Evolutionary conservation across 768 basidiomycete genomes (phyloP).

Genomic region (Pleurotus ostreatus): DNA sequence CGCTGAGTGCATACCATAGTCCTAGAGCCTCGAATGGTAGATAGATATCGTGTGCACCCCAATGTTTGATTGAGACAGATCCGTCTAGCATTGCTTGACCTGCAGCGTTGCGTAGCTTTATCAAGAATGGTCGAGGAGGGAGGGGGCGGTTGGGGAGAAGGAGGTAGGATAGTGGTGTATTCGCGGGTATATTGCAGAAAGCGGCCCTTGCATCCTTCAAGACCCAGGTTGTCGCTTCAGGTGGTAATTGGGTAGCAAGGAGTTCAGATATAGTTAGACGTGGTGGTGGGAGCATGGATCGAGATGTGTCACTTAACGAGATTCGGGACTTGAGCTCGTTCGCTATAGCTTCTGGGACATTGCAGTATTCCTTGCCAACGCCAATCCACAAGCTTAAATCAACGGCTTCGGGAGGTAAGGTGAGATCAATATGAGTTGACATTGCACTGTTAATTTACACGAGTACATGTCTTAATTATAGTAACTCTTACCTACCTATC

Average conservation of each 20-base stretch:
- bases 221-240: background rate
- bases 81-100: constrained; percentile 5
- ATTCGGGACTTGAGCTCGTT: background rate
- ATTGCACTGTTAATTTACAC: background rate
- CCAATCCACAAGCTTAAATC: background rate
- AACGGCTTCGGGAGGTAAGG: too few relatives aligned
- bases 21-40: constrained; percentile 5
- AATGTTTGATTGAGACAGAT: background rate
- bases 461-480: background rate
- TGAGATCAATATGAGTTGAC: background rate
- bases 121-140: background rate
- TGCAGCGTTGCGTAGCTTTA: background rate
- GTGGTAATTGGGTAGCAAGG: background rate
- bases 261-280: background rate
- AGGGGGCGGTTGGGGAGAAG: too few relatives aligned
- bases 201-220: background rate
- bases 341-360: background rate
- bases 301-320: background rate
- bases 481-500: background rate
- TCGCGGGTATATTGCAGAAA: too few relatives aligned
- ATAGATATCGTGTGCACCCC: background rate
- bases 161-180: too few relatives aligned
- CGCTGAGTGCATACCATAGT: background rate
- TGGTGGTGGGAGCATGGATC: background rate
- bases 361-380: background rate